Conservation (phyloP, 805 yeast genomes). For the Yamadazyma paraphyllophila region DNA sequence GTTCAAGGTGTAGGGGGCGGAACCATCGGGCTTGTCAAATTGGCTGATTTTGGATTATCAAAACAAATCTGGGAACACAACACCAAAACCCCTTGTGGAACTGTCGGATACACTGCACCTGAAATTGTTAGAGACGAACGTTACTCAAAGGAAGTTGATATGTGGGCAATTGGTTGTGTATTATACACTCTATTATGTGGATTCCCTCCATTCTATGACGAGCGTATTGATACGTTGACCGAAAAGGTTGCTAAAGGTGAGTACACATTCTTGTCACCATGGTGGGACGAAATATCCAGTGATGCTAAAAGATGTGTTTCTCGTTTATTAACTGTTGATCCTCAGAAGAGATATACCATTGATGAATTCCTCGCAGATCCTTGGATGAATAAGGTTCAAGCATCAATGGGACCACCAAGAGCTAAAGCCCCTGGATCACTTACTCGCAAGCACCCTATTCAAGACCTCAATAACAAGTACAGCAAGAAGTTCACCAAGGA, state of each 20-base stretch:
- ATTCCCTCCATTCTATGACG: conserved; percentile 96
- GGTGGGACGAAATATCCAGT: conserved; percentile 83
- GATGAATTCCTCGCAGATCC: conserved; percentile 74
- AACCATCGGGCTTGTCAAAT: conserved; percentile 81
- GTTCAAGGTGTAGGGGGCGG: conserved; percentile 85
- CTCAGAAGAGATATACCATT: conserved; percentile 63
- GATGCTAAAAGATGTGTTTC: conserved; percentile 71
- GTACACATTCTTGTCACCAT: conserved; percentile 71
- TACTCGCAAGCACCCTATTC: conserved; percentile 23
- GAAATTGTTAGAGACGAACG: conserved; percentile 93
- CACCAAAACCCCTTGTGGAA: conserved; percentile 97
- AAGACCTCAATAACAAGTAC: conserved; percentile 17
- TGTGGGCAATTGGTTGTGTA: conserved; percentile 99
- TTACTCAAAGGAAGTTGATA: conserved; percentile 91
- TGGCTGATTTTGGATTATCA: conserved; percentile 94
- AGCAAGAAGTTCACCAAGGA: conserved; percentile 22
- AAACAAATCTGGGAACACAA: conserved; percentile 85
- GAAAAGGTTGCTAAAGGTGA: conserved; percentile 80
- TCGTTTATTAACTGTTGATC: conserved; percentile 68
- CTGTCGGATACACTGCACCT: conserved; percentile 98
- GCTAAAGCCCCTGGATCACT: background rate
- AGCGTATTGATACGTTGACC: conserved; percentile 68
- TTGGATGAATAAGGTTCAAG: conserved; percentile 49
- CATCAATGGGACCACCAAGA: conserved; percentile 11
- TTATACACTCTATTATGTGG: conserved; percentile 92